Evolutionary conservation across 148 eudicot species (phyloP).

Genomic region (Arctostaphylos glauca): DNA sequence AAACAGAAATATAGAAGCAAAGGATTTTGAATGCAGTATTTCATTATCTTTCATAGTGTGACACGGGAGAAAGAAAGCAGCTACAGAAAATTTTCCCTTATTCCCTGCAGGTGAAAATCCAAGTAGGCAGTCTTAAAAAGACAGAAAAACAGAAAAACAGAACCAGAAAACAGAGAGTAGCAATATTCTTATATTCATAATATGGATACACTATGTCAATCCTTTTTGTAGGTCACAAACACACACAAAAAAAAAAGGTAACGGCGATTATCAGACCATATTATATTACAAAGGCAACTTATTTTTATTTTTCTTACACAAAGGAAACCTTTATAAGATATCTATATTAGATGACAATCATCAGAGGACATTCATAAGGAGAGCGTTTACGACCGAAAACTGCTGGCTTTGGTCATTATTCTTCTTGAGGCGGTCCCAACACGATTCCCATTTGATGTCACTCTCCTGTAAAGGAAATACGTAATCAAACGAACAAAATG

Average conservation of each 20-base stretch:
- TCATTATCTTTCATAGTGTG: background rate
- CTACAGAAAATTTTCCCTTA: background rate
- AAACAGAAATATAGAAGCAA: background rate
- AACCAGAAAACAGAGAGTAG: no score
- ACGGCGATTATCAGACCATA: background rate
- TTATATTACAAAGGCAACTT: background rate
- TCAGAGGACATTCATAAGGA: conserved; percentile 33
- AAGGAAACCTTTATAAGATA: background rate
- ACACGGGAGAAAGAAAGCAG: background rate
- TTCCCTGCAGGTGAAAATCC: background rate
- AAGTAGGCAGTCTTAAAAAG: no score
- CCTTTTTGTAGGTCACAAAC: background rate
- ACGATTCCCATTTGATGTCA: conserved; percentile 47
- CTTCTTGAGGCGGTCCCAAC: conserved; percentile 48
- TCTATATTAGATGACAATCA: background rate
- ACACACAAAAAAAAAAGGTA: background rate
- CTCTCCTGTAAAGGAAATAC: conserved; percentile 28
- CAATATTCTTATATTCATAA: background rate
- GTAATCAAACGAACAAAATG: background rate
- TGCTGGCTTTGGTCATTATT: conserved; percentile 41
- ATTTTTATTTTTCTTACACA: background rate
- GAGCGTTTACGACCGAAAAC: conserved; percentile 36
- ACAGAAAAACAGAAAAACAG: background rate
- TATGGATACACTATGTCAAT: background rate
- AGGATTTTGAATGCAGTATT: background rate